Conservation (phyloP, 208 protist genomes). For the Leishmania tropica region DNA sequence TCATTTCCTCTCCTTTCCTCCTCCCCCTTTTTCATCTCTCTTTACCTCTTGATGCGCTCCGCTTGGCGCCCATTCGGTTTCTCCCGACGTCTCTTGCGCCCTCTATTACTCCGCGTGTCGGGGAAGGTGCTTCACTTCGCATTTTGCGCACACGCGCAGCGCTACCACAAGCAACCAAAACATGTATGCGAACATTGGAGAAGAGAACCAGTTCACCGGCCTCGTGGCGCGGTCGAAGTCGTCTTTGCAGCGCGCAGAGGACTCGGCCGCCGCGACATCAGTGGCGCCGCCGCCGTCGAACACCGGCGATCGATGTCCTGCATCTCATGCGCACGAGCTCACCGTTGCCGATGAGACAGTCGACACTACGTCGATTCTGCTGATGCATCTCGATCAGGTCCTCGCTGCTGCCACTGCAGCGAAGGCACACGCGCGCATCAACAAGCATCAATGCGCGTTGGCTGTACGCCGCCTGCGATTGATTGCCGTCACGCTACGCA, state of each 20-base stretch:
- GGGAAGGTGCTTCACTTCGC: not conserved
- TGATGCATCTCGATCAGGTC: slow-evolving; percentile 8
- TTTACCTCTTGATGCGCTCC: not conserved
- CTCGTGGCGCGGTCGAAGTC: slow-evolving; percentile 19
- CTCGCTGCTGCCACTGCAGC: slow-evolving; percentile 8
- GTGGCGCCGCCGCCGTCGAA: not conserved
- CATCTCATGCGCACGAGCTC: not conserved
- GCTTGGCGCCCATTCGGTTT: not conserved
- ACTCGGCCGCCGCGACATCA: not conserved
- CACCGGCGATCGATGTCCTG: not conserved
- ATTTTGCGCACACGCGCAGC: not conserved
- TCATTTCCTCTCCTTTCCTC: not conserved
- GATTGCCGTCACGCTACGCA: slow-evolving; percentile 14
- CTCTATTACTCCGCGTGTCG: not conserved
- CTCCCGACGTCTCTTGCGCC: not conserved
- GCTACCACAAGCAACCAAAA: not conserved
- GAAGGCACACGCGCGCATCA: slow-evolving; percentile 7
- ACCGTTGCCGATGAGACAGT: slow-evolving; percentile 5
- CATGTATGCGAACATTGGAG: not conserved
- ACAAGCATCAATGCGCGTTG: slow-evolving; percentile 28
- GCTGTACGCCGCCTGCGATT: slow-evolving; percentile 25
- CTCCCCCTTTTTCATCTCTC: not conserved
- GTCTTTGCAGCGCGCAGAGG: not conserved
- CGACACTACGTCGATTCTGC: slow-evolving; percentile 19
- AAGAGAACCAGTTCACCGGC: slow-evolving; percentile 16